Base-by-base conservation (phyloP, 768 basidiomycete genomes). In the Sporobolomyces pararoseus region DNA sequence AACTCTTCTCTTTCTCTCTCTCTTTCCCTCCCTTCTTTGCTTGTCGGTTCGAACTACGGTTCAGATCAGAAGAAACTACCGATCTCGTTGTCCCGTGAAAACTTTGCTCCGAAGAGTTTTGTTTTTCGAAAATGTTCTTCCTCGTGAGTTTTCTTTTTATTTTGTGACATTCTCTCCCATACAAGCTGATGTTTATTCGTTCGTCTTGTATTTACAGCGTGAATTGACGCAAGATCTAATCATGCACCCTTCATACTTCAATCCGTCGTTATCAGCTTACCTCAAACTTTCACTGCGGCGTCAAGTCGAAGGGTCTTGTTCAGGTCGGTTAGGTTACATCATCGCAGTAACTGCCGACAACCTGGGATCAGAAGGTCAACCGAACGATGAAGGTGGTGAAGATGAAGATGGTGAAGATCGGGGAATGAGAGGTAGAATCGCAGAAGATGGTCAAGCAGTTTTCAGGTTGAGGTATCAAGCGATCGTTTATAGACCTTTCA, bases 401-500 rank as follows among this genome's bases (percentile, higher is more conserved):
- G 39, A 42, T 9, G 39, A 17, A 42, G 59, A 49, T 17, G 59
- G 35, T 2, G 59, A 61, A 42, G 58, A 61, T 44, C 5, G 25
- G 44, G 71, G 66, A 39, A 60, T 64, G 60, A 65, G 73, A 13
- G 77, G 77, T 5, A 66, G 70, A 32, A 73, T 76, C 60, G 65
- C 65, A 44, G 69, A 70, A 37, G 73, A 71, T 42, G 95, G 93
- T 1, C 91, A 95, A 80, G 96, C 96, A 7, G 91, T 97, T 81
- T 99, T 99, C 80, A 85, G 91, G 72, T 91, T 92, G 27, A 84
- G 89, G 63, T 99, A 98, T 81, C 87, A 89, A 32, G 96, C 96
- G 9, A 92, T 99, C 73, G 95, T 99, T 25, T 97, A 96, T 85
- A 94, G 97, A 80, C 96, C 96, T n/a, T 98, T 98, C 85, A 96